Base-by-base conservation (phyloP, 2,329 filamentous ascomycete species). In the Colletotrichum sp. region DNA sequence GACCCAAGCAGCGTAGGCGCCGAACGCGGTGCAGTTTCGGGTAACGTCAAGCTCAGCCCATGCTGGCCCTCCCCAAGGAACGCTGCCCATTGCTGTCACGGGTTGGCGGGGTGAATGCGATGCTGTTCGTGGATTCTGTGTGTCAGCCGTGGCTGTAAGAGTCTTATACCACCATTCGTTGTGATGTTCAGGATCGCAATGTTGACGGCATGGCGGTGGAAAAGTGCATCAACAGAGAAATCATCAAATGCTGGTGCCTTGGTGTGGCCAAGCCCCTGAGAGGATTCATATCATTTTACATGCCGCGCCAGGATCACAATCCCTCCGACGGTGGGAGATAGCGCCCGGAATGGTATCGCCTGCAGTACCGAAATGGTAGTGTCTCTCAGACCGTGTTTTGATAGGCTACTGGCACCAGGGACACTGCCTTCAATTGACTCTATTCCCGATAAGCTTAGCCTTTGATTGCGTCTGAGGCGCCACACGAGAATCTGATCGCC, bases 1-100 rank as follows among this genome's bases (percentile, higher is more conserved):
- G 22, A 77, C 48, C 72, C 75, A 77, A 12, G 67, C 68, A 8
- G 73, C 65, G 58, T 77, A 77, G 22, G 56, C 43, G 43, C 62
- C 75, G 18, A 61, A 66, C 28, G 56, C 32, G 10, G 67, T 66
- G 64, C 72, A 77, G 25, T 75, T 70, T 18, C 12, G 18, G 25
- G 27, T 7, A 25, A 77, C n/a, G 15, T 64, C 36, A 32, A 70
- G 58, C 27, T 71, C 60, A 15, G 30, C 39, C 75, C 75, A 72
- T 3, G 43, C 6, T 13, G 66, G 22, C 6, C 30, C 34, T 36
- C 67, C 34, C 58, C 75, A 74, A 1, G 64, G 72, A 15, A 75
- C 22, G 15, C 27, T 30, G 22, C 52, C 43, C 61, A 75, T 75
- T 22, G 13, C 34, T 13, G 10, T 48, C n/a, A 62, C 15, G 8